Evolutionary conservation across 331 rosid genomes (phyloP), one percentile per base, ranked within the genome.

Genomic region (Rhamnella rubrinervis): DNA sequence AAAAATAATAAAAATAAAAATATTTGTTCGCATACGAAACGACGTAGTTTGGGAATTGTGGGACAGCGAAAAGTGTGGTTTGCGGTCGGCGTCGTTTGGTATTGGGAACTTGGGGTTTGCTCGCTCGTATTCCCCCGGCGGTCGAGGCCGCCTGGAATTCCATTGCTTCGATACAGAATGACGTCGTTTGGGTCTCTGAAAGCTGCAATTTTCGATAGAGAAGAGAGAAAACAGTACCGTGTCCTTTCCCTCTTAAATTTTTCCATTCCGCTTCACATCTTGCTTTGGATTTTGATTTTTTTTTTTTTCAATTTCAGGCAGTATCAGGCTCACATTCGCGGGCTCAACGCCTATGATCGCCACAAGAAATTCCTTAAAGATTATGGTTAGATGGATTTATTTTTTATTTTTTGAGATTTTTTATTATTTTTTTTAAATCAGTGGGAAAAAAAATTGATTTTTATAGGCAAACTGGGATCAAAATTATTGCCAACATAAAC

Each of bases 281-380:
- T 17, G 21, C 35, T 39, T 10, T 8, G 23, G 17, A 40, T n/a
- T 23, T 46, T 20, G 5, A 6, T 17, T 51, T 1, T 20, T 41
- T 8, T n/a, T 26, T 31, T 4, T 38, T 71, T 74, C 35, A 10
- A 20, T 7, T 60, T 40, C 78, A 93, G 98, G 84, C 98, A 93
- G 74, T 91, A 93, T 64, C 98, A 93, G 80, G 92, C 92, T 69
- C 97, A 93, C 58, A 85, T 93, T 68, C 97, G 89, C 52, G 98
- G 97, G 56, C 98, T 91, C 77, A 93, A 87, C 77, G 98, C 95
- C 6, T 91, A 82, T 80, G 96, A 93, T 61, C 96, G 98, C 73
- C 98, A 87, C 77, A 85, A 90, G 47, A 93, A 91, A 35, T 93
- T 90, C 65, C 73, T 87, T 15, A 70, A 83, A 21, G 98, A 93